phyloP scores from a whole-genome alignment of 192 early-diverging fungal species.

The Gryganskiella cystojenkinii region DNA sequence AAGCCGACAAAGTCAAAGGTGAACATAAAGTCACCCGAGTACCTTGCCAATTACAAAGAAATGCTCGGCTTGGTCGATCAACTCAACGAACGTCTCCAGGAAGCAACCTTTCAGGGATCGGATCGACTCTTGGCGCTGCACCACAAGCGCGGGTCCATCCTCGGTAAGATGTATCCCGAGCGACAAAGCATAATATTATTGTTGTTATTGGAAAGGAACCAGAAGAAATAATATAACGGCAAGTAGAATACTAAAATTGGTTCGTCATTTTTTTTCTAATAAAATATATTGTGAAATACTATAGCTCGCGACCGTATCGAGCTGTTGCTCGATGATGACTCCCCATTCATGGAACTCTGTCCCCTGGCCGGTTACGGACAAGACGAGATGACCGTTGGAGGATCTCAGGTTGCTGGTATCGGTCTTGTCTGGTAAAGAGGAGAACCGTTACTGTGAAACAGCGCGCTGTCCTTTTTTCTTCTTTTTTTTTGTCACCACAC shows the following conservation, averaged over 20 bases:
- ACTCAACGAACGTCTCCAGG: constrained; percentile 59
- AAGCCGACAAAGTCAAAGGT: constrained; percentile 44
- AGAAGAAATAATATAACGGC: no score
- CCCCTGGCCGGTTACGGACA: constrained; percentile 68
- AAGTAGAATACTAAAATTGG: no score
- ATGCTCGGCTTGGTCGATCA: constrained; percentile 59
- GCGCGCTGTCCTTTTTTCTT: neutral
- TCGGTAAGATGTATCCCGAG: constrained; percentile 48
- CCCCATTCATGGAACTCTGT: constrained; percentile 71
- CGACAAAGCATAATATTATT: no score
- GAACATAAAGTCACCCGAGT: constrained; percentile 48
- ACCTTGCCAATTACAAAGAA: constrained; percentile 58
- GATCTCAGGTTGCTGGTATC: constrained; percentile 69
- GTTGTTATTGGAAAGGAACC: no score
- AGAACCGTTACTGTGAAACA: neutral
- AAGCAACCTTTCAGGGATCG: constrained; percentile 62
- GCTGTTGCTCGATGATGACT: constrained; percentile 68
- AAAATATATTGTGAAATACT: no score
- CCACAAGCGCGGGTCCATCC: constrained; percentile 64
- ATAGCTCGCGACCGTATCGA: constrained; percentile 70
- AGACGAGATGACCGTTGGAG: constrained; percentile 72
- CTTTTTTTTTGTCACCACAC: neutral
- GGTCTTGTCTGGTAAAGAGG: constrained; percentile 66
- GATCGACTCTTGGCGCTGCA: constrained; percentile 58
- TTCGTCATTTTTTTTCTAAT: neutral